phyloP scores from a whole-genome alignment of 306 rosid species.

The Casuarina glauca region DNA sequence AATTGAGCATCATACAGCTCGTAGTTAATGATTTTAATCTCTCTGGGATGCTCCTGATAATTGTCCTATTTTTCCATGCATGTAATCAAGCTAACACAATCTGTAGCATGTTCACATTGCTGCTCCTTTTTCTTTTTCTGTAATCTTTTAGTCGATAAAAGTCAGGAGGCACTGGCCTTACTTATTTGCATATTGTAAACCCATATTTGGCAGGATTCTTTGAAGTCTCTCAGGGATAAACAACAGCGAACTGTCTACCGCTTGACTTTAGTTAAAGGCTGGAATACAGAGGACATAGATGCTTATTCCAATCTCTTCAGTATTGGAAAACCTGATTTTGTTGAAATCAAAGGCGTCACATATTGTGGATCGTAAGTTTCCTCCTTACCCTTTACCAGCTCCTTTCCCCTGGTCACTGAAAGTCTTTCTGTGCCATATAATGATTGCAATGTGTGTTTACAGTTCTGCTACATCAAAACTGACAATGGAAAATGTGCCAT shows the following conservation, averaged over 20 bases:
- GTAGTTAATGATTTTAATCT: background rate
- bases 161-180: constrained; percentile 15
- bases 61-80: background rate
- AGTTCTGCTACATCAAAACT: constrained; percentile 90
- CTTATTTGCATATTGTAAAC: constrained; percentile 20
- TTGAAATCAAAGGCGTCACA: constrained; percentile 98
- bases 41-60: background rate
- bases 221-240: constrained; percentile 76
- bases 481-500: constrained; percentile 99
- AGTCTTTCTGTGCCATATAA: constrained; percentile 28
- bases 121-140: constrained; percentile 9
- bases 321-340: constrained; percentile 84
- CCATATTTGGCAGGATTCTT: constrained; percentile 66
- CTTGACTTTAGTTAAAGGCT: constrained; percentile 89
- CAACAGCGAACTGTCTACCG: constrained; percentile 98
- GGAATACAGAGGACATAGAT: constrained; percentile 90
- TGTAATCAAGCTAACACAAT: background rate
- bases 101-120: background rate
- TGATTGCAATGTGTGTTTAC: constrained; percentile 28
- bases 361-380: constrained; percentile 92
- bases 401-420: constrained; percentile 7
- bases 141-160: constrained; percentile 10
- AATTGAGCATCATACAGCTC: background rate
- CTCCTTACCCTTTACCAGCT: background rate
- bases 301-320: constrained; percentile 83